phyloP scores from a whole-genome alignment of 164 flowering plant species.

The Macadamia integrifolia region DNA sequence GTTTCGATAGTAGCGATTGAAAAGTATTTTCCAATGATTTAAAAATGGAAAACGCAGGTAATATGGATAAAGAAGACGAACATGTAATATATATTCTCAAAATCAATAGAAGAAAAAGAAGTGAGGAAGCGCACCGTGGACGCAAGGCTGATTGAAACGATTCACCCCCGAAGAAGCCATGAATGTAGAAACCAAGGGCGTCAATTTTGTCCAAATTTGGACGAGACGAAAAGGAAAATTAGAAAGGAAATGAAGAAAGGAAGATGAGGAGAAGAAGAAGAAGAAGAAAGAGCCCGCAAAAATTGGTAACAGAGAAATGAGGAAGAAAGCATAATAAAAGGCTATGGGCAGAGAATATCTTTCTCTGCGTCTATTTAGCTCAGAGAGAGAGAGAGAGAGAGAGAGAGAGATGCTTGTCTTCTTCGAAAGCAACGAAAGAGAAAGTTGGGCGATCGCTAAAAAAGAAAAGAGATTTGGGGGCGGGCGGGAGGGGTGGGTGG shows the following conservation, averaged over 20 bases:
- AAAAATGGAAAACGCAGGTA: too few species aligned
- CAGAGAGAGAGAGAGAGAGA: slow-evolving; percentile 2
- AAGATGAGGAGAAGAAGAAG: slow-evolving; percentile 10
- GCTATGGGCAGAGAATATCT: slow-evolving; percentile 23
- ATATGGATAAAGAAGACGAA: too few species aligned
- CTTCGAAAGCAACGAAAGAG: slow-evolving; percentile 41
- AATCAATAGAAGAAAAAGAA: not conserved
- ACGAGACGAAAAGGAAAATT: slow-evolving; percentile 17
- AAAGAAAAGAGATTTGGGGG: slow-evolving; percentile 9
- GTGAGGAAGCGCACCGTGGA: slow-evolving; percentile 35
- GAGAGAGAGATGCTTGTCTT: slow-evolving; percentile 62
- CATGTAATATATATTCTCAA: not conserved
- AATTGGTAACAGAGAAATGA: slow-evolving; percentile 2
- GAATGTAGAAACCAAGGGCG: slow-evolving; percentile 7
- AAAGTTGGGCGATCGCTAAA: slow-evolving; percentile 8
- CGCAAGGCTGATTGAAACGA: slow-evolving; percentile 54
- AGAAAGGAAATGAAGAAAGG: slow-evolving; percentile 18
- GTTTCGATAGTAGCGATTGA: not conserved
- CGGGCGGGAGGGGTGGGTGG: not conserved
- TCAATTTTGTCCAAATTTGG: not conserved
- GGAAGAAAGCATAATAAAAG: slow-evolving; percentile 31
- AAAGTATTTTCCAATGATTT: too few species aligned
- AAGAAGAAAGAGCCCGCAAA: slow-evolving; percentile 9
- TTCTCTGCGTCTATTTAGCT: not conserved
- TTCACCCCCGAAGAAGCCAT: slow-evolving; percentile 61